Evolutionary conservation across 164 flowering plant genomes (phyloP), one percentile per base, ranked within the genome.

Genomic region (Pachysandra terminalis): DNA sequence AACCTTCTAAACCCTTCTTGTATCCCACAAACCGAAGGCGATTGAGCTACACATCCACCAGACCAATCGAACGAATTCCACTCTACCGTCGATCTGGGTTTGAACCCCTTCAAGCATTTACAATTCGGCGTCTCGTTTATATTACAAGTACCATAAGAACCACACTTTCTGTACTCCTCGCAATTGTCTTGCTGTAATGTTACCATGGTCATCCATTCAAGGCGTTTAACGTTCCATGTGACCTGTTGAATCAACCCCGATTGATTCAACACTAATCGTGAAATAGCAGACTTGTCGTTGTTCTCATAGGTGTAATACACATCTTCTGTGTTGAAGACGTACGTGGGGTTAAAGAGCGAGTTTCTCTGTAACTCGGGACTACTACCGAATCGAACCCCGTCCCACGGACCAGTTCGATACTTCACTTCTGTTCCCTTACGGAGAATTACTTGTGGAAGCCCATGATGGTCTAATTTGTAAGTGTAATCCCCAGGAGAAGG

Each of bases 391-490:
- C 58, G 32, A 8, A 70, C 0, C 1, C 87, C 95, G 61, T 84
- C 81, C 94, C 88, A 87, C 3, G 78, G 71, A 12, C 91, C 91
- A 1, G 76, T 19, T 2, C 85, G 41, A 24, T 27, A 81, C 40
- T 4, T 5, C 9, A 26, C 54, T 1, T 0, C 14, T 5, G 65
- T 24, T 15, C 77, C 78, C 2, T 48, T 55, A 26, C 19, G 24
- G 0, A 81, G 12, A 27, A 72, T 16, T 4, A 63, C 12, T 49
- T 82, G 65, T 0, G 83, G 81, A 14, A 53, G 57, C 16, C 79
- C 82, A 15, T 53, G 21, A 4, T 16, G 67, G 14, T 81, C 82
- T 15, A 86, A 0, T 4, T 54, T 10, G n/a, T 52, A 52, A 13
- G 35, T 24, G 54, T 56, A 73, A 1, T 61, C 61, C 3, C 84